Conservation (phyloP, 2,329 filamentous ascomycete genomes). For the Penicillium sp. region DNA sequence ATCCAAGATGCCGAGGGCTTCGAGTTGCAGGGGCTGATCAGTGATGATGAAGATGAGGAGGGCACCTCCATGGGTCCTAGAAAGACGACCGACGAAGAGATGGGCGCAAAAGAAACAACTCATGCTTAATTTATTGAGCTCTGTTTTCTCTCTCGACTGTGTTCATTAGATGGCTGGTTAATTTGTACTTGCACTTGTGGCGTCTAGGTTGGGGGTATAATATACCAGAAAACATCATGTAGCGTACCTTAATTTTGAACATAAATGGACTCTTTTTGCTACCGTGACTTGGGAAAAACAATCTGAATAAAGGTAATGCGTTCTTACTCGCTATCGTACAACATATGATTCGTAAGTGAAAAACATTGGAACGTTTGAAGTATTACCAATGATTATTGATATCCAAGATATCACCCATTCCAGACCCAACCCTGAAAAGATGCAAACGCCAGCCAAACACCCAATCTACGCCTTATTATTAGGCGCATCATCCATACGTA, state of each 20-base stretch:
- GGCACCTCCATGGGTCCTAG: slow-evolving; percentile 26
- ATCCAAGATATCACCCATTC: background rate
- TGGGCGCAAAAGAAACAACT: slow-evolving; percentile 16
- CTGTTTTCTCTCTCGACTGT: background rate
- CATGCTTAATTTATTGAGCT: background rate
- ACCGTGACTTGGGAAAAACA: background rate
- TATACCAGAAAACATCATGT: background rate
- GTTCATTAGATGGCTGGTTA: background rate
- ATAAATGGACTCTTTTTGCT: background rate
- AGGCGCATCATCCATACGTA: background rate
- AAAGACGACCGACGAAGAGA: slow-evolving; percentile 17
- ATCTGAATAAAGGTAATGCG: background rate
- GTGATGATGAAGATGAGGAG: slow-evolving; percentile 71
- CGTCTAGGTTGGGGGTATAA: background rate
- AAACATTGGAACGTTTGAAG: background rate
- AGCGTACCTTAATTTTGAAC: background rate
- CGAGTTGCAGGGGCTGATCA: slow-evolving; percentile 86
- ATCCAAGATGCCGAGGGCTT: slow-evolving; percentile 86
- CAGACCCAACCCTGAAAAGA: background rate
- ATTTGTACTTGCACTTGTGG: background rate
- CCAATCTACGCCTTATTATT: background rate
- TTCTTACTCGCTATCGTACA: slow-evolving; percentile 9
- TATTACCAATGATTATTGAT: background rate
- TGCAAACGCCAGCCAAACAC: background rate
- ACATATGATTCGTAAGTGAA: slow-evolving; percentile 4